phyloP scores from a whole-genome alignment of 306 rosid species.

The Medicago lupulina region DNA sequence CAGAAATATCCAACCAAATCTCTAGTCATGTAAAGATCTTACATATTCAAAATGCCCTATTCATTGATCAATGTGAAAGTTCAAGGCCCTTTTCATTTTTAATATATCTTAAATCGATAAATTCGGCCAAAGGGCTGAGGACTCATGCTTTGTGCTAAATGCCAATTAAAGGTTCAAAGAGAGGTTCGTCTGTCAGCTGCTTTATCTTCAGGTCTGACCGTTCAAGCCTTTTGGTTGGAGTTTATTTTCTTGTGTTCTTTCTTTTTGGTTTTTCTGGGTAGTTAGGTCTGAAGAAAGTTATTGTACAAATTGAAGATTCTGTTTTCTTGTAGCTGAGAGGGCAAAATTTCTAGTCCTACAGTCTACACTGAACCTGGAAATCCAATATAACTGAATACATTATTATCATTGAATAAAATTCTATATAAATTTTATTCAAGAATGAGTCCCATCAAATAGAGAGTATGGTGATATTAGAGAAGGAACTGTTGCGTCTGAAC shows the following conservation, averaged over 20 bases:
- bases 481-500: not conserved
- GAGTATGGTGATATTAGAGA: not conserved
- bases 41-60: slow-evolving; percentile 44
- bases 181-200: slow-evolving; percentile 33
- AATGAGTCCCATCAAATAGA: not conserved
- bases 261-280: slow-evolving; percentile 19
- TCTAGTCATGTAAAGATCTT: slow-evolving; percentile 57
- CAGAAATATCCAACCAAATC: slow-evolving; percentile 79
- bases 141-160: slow-evolving; percentile 43
- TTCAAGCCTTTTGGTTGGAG: slow-evolving; percentile 29
- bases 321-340: slow-evolving; percentile 24
- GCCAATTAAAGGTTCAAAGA: slow-evolving; percentile 30
- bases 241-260: slow-evolving; percentile 37
- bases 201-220: slow-evolving; percentile 12
- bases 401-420: not conserved
- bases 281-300: slow-evolving; percentile 8
- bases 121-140: slow-evolving; percentile 30
- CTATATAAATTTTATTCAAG: slow-evolving; percentile 1
- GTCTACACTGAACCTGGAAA: slow-evolving; percentile 8
- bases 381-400: not conserved
- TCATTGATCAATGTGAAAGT: slow-evolving; percentile 49
- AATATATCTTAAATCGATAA: slow-evolving; percentile 19
- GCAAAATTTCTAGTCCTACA: slow-evolving; percentile 27
- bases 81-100: slow-evolving; percentile 38
- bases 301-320: slow-evolving; percentile 27